A percentile compares a stretch with the other conserved stretches of the same genome.
Evolutionary conservation across 495 filamentous ascomycete species (phyloP).

Genomic region (Cercophora samala): DNA sequence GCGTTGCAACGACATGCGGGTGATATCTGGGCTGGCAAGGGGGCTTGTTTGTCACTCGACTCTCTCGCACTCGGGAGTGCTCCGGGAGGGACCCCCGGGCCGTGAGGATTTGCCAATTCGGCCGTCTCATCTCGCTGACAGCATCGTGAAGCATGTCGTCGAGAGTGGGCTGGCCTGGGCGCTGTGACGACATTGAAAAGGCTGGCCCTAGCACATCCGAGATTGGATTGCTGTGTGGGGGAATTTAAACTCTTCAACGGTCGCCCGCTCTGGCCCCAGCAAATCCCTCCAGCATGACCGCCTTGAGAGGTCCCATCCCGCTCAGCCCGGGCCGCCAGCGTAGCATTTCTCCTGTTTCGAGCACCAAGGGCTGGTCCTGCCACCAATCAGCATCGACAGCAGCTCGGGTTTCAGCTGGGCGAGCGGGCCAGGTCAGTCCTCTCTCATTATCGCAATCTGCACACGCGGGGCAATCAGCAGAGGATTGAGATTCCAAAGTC

Average conservation of each 20-base stretch:
- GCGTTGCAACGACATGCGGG: conserved; percentile 5
- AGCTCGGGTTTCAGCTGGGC: conserved; percentile 13
- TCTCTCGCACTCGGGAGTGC: background rate
- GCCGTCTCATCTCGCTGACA: background rate
- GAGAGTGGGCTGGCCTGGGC: background rate
- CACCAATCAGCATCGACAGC: conserved; percentile 26
- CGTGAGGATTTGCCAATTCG: background rate
- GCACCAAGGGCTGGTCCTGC: conserved; percentile 22
- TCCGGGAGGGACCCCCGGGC: background rate
- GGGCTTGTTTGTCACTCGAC: background rate
- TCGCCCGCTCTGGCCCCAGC: conserved; percentile 8
- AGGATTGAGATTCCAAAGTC: background rate
- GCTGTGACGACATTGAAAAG: background rate
- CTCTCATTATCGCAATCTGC: conserved; percentile 10
- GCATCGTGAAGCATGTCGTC: background rate
- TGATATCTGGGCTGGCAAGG: background rate
- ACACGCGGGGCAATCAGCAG: background rate
- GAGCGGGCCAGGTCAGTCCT: conserved; percentile 13
- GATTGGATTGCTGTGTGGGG: background rate
- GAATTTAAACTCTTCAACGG: conserved; percentile 12
- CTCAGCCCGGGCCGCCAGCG: conserved; percentile 16
- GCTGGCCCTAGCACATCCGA: background rate
- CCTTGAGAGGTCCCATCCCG: conserved; percentile 1
- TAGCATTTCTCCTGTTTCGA: conserved; percentile 26
- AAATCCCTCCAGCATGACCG: background rate